phyloP scores from a whole-genome alignment of 768 basidiomycete genomes.

The Dacryopinax primogenitus region DNA sequence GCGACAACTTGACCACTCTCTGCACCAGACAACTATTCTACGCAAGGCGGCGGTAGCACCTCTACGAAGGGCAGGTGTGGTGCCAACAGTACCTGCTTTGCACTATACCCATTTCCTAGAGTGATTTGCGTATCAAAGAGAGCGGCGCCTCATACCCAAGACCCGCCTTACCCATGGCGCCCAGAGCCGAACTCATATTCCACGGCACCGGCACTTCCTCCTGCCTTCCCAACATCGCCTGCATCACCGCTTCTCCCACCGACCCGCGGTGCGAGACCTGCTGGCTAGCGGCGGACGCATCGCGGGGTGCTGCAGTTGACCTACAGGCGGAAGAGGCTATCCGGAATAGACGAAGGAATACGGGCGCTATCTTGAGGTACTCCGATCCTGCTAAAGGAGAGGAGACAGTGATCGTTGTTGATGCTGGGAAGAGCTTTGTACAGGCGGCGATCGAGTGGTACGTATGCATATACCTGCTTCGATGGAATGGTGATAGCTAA shows the following conservation, averaged over 20 bases:
- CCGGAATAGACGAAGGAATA: slow-evolving; percentile 75
- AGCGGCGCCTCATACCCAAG: no score
- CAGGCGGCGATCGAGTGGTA: slow-evolving; percentile 29
- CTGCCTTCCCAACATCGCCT: slow-evolving; percentile 3
- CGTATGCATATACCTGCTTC: neutral
- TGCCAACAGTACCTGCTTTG: no score
- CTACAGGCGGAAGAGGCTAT: neutral
- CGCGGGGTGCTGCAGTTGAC: neutral
- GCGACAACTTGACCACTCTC: no score
- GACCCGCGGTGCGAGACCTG: neutral
- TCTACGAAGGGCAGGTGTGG: no score
- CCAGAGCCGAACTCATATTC: slow-evolving; percentile 49
- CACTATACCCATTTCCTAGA: no score
- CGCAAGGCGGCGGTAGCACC: no score
- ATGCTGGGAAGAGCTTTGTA: slow-evolving; percentile 77
- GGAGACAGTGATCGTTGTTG: slow-evolving; percentile 63
- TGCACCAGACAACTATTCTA: no score
- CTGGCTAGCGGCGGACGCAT: neutral
- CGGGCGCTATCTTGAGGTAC: slow-evolving; percentile 52
- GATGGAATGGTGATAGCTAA: neutral
- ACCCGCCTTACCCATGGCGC: no score
- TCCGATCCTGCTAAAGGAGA: slow-evolving; percentile 23
- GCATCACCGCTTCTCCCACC: neutral
- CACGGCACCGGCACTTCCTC: slow-evolving; percentile 69
- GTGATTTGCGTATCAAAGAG: no score